Evolutionary conservation across 2,329 filamentous ascomycete genomes (phyloP), one percentile per base, ranked within the genome.

Genomic region (Botrytis elliptica): DNA sequence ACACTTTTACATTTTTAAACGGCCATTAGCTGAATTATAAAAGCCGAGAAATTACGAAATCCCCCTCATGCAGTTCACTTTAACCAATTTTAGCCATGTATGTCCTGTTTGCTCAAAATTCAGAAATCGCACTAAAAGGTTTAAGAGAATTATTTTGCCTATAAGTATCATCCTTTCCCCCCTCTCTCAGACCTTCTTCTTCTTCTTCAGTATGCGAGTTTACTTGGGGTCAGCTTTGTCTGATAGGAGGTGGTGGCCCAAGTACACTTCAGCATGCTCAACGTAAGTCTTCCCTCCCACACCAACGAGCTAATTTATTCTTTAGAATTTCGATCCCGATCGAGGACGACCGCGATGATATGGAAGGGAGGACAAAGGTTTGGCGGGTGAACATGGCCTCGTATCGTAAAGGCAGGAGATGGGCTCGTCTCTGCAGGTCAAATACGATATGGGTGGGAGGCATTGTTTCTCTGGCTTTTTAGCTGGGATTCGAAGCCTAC

Each of bases 371-470:
- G 59, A 40, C 40, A 16, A 25, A 25, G 36, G 12, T 16, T 25
- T 14, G 59, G 59, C 33, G 22, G 36, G 22, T 62, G 33, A 25
- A 62, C 5, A 14, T 1, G 59, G 59, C 59, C 59, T 18, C 59
- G 40, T 22, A 40, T 62, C 59, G 59, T n/a, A 62, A 10, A 62
- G 59, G 59, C 59, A 40, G 59, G 36, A 62, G 59, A 40, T 20
- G 33, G 63, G 42, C n/a, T 65, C 33, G 20, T 65, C 18, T 65
- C 29, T 89, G 78, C 94, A 94, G 84, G 98, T 96, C 84, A 95
- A 98, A 84, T 98, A 95, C 90, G 49, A 44, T 40, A 3, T 38
- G 64, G 71, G 66, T 42, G 66, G n/a, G 40, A 29, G 44, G 22
- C 29, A 66, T 66, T 52, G 64, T 49, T 38, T 8, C 25, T 66